Base-by-base conservation (phyloP, 106 monocot species). In the Acanthochlamys bracteata region DNA sequence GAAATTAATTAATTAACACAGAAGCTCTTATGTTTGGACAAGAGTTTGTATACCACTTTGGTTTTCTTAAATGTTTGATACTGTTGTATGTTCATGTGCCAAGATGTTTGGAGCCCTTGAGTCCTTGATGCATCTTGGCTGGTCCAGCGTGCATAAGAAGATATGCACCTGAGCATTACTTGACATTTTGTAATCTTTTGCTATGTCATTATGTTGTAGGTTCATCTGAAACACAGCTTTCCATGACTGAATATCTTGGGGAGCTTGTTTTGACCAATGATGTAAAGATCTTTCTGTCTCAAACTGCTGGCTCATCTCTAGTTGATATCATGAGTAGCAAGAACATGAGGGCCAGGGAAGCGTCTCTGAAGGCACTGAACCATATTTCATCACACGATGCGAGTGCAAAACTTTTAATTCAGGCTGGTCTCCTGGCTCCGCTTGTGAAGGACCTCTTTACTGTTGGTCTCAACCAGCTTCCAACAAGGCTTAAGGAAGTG, bases 231-330 rank as follows among this genome's bases (percentile, higher is more conserved):
- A 88, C 75, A 23, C 88, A 80, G 61, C 42, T 88, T 20, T 78
- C 88, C 46, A 88, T 88, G 88, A 83, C 78, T 49, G 65, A 74
- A 45, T 80, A 73, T 57, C 80, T 88, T 23, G 88, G 88, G 3
- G 88, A 88, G 49, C 80, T 88, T 66, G 83, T 83, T 53, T 69
- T 83, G 66, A 88, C 83, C 77, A 88, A 83, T 70, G 88, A 88
- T 75, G 80, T 80, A 24, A 88, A 83, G 60, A 66, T 80, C 22
- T 78, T 83, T 73, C 83, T 88, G 57, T 83, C 88, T 53, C 65
- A 72, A 63, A 75, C 74, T 45, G 88, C 83, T 16, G 88, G 83
- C 60, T 69, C 77, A 57, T 69, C 83, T 41, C 71, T 96, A 40
- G 74, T 95, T 39, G 59, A 90, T 71, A 56, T 90, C 60, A 87